A percentile compares a stretch with the other conserved stretches of the same genome.
Conservation (phyloP, 2,329 filamentous ascomycete species). For the Xylariaceae sp. region DNA sequence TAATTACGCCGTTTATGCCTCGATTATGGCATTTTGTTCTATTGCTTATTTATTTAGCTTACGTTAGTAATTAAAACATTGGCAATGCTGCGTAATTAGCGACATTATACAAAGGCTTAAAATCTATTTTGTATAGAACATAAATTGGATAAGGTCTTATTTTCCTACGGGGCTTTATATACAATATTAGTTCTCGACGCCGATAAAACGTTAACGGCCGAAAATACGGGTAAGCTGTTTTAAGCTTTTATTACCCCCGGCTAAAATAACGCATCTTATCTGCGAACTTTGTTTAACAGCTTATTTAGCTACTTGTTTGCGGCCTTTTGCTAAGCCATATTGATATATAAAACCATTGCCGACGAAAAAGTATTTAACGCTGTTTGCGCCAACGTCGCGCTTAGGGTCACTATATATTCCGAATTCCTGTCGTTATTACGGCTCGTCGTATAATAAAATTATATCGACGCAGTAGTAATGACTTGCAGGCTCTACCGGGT, state of each 20-base stretch:
- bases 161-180: constrained; percentile 25
- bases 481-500: constrained; percentile 53
- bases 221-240: constrained; percentile 51
- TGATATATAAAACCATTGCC: constrained; percentile 49
- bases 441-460: constrained; percentile 24
- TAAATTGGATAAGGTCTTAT: constrained; percentile 36
- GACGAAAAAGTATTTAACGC: constrained; percentile 40
- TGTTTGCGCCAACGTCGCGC: constrained; percentile 45
- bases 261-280: constrained; percentile 15
- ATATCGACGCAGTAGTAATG: constrained; percentile 49
- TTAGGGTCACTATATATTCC: constrained; percentile 39
- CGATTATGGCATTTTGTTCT: constrained; percentile 47
- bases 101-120: constrained; percentile 33
- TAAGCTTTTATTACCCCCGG: constrained; percentile 33
- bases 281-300: constrained; percentile 47
- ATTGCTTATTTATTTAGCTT: constrained; percentile 6
- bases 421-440: constrained; percentile 48
- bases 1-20: constrained; percentile 44
- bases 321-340: constrained; percentile 52
- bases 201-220: constrained; percentile 52
- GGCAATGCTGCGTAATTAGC: constrained; percentile 38
- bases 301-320: constrained; percentile 48
- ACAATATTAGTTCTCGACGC: constrained; percentile 56
- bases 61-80: constrained; percentile 11
- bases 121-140: constrained; percentile 36